These are phyloP conservation scores for Magnolia kwangsiensis DNA, from an alignment of 164 flowering plant species.

Conservation along the genomic window DNA sequence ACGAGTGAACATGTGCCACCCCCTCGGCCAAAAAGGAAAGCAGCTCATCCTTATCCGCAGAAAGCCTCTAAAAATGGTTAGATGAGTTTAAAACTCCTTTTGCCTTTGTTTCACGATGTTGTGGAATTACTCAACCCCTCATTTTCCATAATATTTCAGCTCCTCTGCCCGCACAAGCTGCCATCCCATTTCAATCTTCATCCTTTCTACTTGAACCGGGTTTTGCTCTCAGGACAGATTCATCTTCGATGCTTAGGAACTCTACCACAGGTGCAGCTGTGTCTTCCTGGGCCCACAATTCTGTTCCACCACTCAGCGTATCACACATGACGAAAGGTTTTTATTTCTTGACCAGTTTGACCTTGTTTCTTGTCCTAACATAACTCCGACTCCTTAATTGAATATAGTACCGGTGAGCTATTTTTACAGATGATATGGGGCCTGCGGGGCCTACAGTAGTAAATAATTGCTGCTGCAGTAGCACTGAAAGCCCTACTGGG, in stretches of 20 bases:
- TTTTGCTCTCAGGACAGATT: conserved; percentile 38
- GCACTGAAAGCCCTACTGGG: conserved; percentile 59
- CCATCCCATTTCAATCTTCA: conserved; percentile 41
- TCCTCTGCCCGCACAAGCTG: conserved; percentile 36
- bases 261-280: conserved; percentile 36
- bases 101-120: neutral
- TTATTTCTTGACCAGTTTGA: neutral
- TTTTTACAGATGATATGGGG: conserved; percentile 29
- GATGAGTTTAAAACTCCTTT: neutral
- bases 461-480: conserved; percentile 52
- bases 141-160: conserved; percentile 28
- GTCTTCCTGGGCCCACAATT: conserved; percentile 51
- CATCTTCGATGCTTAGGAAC: conserved; percentile 39
- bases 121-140: neutral
- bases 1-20: conserved; percentile 88
- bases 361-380: neutral
- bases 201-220: conserved; percentile 44
- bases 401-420: neutral
- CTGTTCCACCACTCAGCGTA: conserved; percentile 30
- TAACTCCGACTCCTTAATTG: neutral
- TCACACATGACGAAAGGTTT: conserved; percentile 45
- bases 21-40: conserved; percentile 92
- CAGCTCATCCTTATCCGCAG: conserved; percentile 97
- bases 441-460: conserved; percentile 36
- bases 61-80: conserved; percentile 84